Base-by-base conservation (phyloP, 2,329 filamentous ascomycete genomes). In the Hypoxylon rubiginosum region DNA sequence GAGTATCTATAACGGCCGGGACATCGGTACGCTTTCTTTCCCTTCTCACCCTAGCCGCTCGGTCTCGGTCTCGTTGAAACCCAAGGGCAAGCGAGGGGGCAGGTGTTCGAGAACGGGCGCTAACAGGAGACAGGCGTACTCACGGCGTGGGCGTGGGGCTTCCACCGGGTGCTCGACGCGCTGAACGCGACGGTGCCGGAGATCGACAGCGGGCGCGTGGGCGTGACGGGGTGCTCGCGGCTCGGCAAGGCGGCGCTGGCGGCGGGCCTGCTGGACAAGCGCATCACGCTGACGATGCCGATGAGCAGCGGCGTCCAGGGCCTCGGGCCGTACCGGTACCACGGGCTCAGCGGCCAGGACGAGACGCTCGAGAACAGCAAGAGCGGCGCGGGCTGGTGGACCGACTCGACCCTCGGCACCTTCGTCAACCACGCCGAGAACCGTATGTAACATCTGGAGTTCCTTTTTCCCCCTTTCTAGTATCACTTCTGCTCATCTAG, bases 251-350 rank as follows among this genome's bases (percentile, higher is more conserved):
- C 82, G 13, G 84, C 85, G 4, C 79, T 87, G 0, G 82, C 85
- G 5, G 84, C 84, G 0, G 84, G 83, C 0, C 81, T 85, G 1
- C 79, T 87, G 43, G 85, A 86, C 72, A 72, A 74, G 48, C 84
- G 84, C 55, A 83, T 87, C 72, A 83, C 84, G 26, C 78, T 87
- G n/a, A 85, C 83, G 45, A 82, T 87, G 74, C 84, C 84, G 11
- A 85, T 87, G 79, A 84, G 85, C 69, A 84, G 83, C 36, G 85
- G 85, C n/a, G 82, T 85, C 19, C 85, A 86, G 68, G 85, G 85
- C n/a, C 73, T 83, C 11, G 84, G 84, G 0, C 86, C 84, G 63
- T 87, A 86, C 79, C 82, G 84, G 32, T 81, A 82, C 72, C 80
- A 81, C 68, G 76, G 74, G 19, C 73, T 85, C 45, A 82, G 79